Evolutionary conservation across 352 stramenopile genomes (phyloP).

Genomic region (Thraustochytrium striatum): DNA sequence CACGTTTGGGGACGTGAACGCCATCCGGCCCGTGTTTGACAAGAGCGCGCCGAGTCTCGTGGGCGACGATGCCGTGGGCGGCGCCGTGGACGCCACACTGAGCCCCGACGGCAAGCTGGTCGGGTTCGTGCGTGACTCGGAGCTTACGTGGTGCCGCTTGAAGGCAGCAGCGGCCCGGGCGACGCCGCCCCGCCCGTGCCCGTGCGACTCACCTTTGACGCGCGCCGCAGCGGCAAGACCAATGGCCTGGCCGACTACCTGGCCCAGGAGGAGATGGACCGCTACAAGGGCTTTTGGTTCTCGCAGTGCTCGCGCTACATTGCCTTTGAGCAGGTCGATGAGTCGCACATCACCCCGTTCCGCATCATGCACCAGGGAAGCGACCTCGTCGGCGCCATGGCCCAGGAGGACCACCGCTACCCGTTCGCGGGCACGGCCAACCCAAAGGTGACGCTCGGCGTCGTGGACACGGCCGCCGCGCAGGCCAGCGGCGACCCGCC

Average conservation of each 20-base stretch:
- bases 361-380: constrained; percentile 87
- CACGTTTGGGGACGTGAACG: constrained; percentile 55
- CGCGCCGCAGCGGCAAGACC: constrained; percentile 67
- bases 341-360: constrained; percentile 85
- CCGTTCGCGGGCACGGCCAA: constrained; percentile 89
- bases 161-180: too few relatives aligned
- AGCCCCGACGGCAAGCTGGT: constrained; percentile 83
- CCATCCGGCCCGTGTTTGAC: constrained; percentile 75
- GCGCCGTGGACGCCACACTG: constrained; percentile 84
- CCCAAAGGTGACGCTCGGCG: constrained; percentile 75
- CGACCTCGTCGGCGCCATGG: constrained; percentile 78
- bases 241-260: constrained; percentile 95
- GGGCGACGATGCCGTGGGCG: constrained; percentile 60
- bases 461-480: constrained; percentile 61
- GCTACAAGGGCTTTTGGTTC: constrained; percentile 94
- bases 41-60: constrained; percentile 58
- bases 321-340: constrained; percentile 83
- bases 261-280: constrained; percentile 93
- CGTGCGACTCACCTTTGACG: constrained; percentile 61
- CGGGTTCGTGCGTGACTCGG: constrained; percentile 85
- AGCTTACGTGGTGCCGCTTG: constrained; percentile 86
- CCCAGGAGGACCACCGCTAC: constrained; percentile 74
- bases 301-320: constrained; percentile 73
- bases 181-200: constrained; percentile 17
- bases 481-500: constrained; percentile 9